Base-by-base conservation (phyloP, 495 filamentous ascomycete species). In the Usnea hakonensis region DNA sequence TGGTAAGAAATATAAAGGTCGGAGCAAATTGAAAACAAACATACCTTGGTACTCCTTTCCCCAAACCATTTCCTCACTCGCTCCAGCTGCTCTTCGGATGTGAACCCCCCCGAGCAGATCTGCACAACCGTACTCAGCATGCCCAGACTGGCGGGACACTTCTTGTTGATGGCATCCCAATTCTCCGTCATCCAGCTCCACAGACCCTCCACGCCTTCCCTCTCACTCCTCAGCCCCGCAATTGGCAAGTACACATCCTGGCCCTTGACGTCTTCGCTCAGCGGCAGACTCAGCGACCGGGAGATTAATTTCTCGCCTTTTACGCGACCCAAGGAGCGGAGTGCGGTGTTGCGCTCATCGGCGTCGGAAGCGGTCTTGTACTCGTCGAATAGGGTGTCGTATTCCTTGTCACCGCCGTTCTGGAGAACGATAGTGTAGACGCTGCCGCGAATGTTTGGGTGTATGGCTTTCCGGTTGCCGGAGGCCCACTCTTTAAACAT, bases 161-260 rank as follows among this genome's bases (percentile, higher is more conserved):
- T 89, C 81, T 88, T 84, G 74, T 83, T 80, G 36, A 97, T 75
- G 26, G 79, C 77, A 14, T 89, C 87, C 91, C 92, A 98, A 78
- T 96, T 93, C 59, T 84, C 78, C 70, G 85, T 88, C 76, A 95
- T 79, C 89, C 90, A 97, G 50, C 64, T 69, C 83, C 88, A 97
- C 61, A 96, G 78, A 14, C 87, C 88, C 60, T 90, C 80, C 54
- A 93, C 87, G 68, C 94, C 94, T 52, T 85, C 82, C 6, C 81
- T 75, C 70, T 96, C 89, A 67, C 80, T 84, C 61, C 94, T 84
- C 56, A 98, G 81, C 32, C 88, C 90, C 43, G 82, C 81, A 32
- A 95, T 76, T 4, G 85, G 94, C 70, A 96, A 85, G 78, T 97
- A 97, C 66, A 98, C 86, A 70, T 98, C 94, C 76, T 98, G 94